These are phyloP conservation scores for Saccharomycopsis guyanensis DNA, from an alignment of 805 yeast genomes.

Conservation along the genomic window DNA sequence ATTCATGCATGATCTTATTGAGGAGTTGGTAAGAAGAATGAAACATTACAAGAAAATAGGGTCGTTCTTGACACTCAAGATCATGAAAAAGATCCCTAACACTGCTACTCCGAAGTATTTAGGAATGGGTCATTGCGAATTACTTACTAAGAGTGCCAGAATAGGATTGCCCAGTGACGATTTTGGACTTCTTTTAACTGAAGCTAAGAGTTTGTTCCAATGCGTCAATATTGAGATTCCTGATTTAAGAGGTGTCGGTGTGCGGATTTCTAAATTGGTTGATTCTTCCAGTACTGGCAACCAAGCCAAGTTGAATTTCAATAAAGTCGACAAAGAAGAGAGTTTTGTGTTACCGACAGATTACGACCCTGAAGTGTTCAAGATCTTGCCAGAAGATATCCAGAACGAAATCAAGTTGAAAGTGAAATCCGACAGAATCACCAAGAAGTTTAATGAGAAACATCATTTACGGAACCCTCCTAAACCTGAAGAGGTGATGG, in stretches of 20 bases:
- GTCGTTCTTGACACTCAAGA: slow-evolving; percentile 51
- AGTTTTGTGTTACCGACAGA: slow-evolving; percentile 26
- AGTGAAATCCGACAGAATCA: slow-evolving; percentile 25
- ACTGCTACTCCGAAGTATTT: slow-evolving; percentile 67
- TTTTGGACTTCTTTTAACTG: slow-evolving; percentile 52
- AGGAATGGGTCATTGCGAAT: slow-evolving; percentile 80
- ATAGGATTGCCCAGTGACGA: slow-evolving; percentile 58
- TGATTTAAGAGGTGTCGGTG: slow-evolving; percentile 74
- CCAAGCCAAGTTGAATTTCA: slow-evolving; percentile 10
- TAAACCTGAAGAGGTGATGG: not conserved
- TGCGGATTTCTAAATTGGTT: slow-evolving; percentile 57
- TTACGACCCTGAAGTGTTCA: slow-evolving; percentile 61
- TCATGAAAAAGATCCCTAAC: slow-evolving; percentile 62
- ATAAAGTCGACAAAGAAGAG: slow-evolving; percentile 5
- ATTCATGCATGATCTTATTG: slow-evolving; percentile 51
- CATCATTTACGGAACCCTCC: slow-evolving; percentile 1
- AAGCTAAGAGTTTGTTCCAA: slow-evolving; percentile 48
- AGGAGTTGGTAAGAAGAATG: slow-evolving; percentile 53
- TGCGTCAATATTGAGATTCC: slow-evolving; percentile 49
- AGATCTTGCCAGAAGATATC: slow-evolving; percentile 58
- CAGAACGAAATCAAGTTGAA: slow-evolving; percentile 54
- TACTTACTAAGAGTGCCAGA: slow-evolving; percentile 47
- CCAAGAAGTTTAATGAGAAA: slow-evolving; percentile 4
- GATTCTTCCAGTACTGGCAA: slow-evolving; percentile 25
- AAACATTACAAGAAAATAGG: slow-evolving; percentile 41